A percentile compares a stretch with the other conserved stretches of the same genome.
phyloP scores from a whole-genome alignment of 352 stramenopile genomes.

The Phytophthora pistaciae region DNA sequence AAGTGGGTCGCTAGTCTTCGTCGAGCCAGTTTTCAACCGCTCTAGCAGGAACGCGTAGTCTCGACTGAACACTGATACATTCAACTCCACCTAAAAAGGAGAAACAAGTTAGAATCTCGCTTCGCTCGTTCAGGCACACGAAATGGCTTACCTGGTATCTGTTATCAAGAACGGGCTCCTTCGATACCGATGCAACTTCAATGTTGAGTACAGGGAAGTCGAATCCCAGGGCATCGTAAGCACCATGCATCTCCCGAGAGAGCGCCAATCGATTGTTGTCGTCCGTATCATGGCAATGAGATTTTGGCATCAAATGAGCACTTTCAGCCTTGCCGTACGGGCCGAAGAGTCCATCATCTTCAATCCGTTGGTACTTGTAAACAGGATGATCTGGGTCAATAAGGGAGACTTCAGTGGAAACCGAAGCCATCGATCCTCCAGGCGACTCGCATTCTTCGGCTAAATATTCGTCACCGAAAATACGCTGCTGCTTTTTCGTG shows the following conservation, averaged over 20 bases:
- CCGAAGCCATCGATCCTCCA: background rate
- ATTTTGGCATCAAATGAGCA: slow-evolving; percentile 7
- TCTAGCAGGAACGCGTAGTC: background rate
- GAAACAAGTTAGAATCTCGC: background rate
- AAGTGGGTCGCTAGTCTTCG: background rate
- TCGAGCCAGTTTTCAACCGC: background rate
- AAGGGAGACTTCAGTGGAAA: background rate
- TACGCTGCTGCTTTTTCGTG: background rate
- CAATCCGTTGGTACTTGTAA: slow-evolving; percentile 9
- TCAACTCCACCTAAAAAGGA: background rate
- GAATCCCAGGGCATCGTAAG: background rate
- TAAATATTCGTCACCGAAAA: background rate
- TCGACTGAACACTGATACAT: background rate
- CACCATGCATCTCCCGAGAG: slow-evolving; percentile 2
- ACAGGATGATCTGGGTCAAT: background rate
- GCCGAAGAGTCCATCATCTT: background rate
- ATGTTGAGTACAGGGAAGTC: slow-evolving; percentile 3
- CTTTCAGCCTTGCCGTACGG: background rate
- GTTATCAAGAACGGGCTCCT: background rate
- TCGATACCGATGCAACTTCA: background rate
- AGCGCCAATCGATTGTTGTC: slow-evolving; percentile 1
- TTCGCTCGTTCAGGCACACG: background rate
- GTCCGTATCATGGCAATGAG: background rate
- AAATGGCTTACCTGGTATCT: background rate
- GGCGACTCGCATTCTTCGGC: background rate